Conservation (phyloP, 305 asterid genomes). For the Solanum aculeatissimum region DNA sequence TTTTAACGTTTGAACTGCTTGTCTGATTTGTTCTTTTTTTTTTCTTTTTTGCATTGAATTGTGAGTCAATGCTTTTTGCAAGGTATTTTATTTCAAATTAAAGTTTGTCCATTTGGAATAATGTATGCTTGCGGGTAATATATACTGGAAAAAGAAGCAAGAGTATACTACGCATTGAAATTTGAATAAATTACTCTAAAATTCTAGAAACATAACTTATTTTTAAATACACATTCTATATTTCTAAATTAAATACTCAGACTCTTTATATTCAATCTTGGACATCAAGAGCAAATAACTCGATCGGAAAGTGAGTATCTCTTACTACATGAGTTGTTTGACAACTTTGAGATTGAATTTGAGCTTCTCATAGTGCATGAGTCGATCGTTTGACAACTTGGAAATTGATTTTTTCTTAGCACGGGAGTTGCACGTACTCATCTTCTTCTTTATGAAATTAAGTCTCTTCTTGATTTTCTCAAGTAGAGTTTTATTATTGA, state of each 20-base stretch:
- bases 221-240: not conserved
- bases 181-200: not conserved
- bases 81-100: too few species aligned
- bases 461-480: not conserved
- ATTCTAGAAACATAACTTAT: not conserved
- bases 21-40: too few species aligned
- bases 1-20: too few species aligned
- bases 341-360: not conserved
- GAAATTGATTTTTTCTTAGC: not conserved
- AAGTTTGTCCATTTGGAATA: too few species aligned
- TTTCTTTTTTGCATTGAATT: too few species aligned
- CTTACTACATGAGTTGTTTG: not conserved
- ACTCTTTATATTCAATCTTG: not conserved
- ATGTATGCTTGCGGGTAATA: too few species aligned
- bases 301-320: not conserved
- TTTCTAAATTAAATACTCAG: not conserved
- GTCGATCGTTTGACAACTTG: too few species aligned
- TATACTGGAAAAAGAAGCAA: too few species aligned
- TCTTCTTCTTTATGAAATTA: not conserved
- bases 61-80: too few species aligned
- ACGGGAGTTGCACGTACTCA: not conserved
- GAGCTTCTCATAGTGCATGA: too few species aligned
- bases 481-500: not conserved
- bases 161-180: not conserved
- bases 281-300: not conserved